Evolutionary conservation across 2,329 filamentous ascomycete species (phyloP), one percentile per base, ranked within the genome.

Genomic region (Alternaria tenuissima): DNA sequence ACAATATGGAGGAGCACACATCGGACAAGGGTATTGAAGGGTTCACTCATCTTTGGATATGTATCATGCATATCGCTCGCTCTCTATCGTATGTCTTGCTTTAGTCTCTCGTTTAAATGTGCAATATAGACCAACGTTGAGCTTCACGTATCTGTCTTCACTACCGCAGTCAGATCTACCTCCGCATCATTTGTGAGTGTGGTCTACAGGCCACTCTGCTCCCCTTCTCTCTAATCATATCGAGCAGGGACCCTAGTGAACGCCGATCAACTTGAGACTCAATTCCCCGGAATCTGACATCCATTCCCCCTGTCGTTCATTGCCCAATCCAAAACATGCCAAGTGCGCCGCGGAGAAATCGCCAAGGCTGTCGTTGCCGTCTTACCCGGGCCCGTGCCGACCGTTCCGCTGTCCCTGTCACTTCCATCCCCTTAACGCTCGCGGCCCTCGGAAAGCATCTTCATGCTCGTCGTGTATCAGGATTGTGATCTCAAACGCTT

Each of bases 341-440:
- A 52, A 52, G 49, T 30, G 24, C 49, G 49, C 49, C 22, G 20
- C 49, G 24, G 24, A 14, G 36, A 16, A 6, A 52, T 34, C 30
- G 49, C 49, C 49, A 52, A 52, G 49, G 14, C 12, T 34, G 36
- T 52, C 49, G n/a, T 41, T 52, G 49, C 36, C 49, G 49, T 52
- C 6, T 39, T 52, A 26, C 1, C 24, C 24, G 24, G 24, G 38
- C 9, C 36, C 36, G 36, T 38, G 12, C 49, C 49, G 49, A 28
- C 26, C 38, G 16, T 41, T 41, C 49, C 49, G 49, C 49, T 52
- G 49, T 30, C 36, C 49, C 49, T 52, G 24, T 39, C 36, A 52
- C 20, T 3, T 41, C 18, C 36, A n/a, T 20, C 49, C 20, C 22
- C 34, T 38, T 51, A 51, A 18, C 16, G 24, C 24, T 34, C 24